phyloP scores from a whole-genome alignment of 371 early-diverging fungal genomes.

The Mortierella sp. region DNA sequence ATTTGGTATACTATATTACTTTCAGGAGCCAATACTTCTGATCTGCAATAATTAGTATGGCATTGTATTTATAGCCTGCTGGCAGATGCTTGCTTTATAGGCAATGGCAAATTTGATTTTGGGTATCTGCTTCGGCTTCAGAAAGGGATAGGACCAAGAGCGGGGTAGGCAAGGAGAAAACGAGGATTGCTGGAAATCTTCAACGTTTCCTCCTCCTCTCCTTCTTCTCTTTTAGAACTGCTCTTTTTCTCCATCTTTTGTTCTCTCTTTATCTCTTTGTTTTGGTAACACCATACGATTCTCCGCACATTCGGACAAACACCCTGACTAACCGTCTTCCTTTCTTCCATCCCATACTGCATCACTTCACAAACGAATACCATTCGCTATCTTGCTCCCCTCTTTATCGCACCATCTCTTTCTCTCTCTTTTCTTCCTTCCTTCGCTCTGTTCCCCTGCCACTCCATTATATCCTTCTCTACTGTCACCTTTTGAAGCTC shows the following conservation, averaged over 20 bases:
- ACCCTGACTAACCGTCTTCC: not conserved
- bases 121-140: slow-evolving; percentile 1
- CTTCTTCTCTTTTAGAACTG: not conserved
- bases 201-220: not conserved
- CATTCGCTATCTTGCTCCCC: not conserved
- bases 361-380: not conserved
- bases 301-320: not conserved
- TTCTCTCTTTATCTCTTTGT: not conserved
- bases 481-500: not conserved
- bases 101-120: not conserved
- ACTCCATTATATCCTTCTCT: not conserved
- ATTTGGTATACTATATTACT: not conserved
- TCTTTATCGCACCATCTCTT: not conserved
- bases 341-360: slow-evolving; percentile 6
- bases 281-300: not conserved
- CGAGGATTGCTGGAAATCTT: not conserved
- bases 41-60: not conserved
- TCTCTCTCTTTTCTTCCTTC: not conserved
- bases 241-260: not conserved
- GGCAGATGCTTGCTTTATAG: not conserved
- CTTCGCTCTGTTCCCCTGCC: not conserved
- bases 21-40: slow-evolving; percentile 10
- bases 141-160: not conserved
- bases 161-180: not conserved
- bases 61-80: slow-evolving; percentile 11